Evolutionary conservation across 2,329 filamentous ascomycete genomes (phyloP).

Genomic region (Pestalotiopsis sp.): DNA sequence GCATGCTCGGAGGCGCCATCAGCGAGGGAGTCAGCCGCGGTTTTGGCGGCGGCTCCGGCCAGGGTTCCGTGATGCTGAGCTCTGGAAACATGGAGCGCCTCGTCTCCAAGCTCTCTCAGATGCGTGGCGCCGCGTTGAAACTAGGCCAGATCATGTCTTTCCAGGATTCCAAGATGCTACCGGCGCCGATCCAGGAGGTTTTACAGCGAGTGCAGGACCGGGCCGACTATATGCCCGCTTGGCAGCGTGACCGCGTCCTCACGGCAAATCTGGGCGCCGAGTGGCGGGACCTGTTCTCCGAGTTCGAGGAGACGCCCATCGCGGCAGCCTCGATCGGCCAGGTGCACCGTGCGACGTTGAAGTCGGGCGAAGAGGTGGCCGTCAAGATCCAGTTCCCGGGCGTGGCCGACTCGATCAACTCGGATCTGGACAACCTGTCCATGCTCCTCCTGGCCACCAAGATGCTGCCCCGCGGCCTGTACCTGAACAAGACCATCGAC

Average conservation of each 20-base stretch:
- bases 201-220: constrained; percentile 93
- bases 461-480: constrained; percentile 87
- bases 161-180: constrained; percentile 95
- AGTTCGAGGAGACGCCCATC: constrained; percentile 89
- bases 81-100: constrained; percentile 90
- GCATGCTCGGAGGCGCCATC: constrained; percentile 92
- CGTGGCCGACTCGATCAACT: constrained; percentile 93
- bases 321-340: constrained; percentile 97
- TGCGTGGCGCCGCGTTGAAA: constrained; percentile 97
- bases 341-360: constrained; percentile 83
- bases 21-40: constrained; percentile 82
- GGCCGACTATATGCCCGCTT: constrained; percentile 97
- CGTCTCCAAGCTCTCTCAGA: constrained; percentile 88
- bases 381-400: constrained; percentile 98
- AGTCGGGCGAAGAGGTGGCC: constrained; percentile 76
- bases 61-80: constrained; percentile 85
- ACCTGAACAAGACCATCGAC: constrained; percentile 94
- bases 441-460: constrained; percentile 89
- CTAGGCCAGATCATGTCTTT: constrained; percentile 98
- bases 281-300: constrained; percentile 82
- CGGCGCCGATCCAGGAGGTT: constrained; percentile 82
- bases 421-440: constrained; percentile 90
- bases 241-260: constrained; percentile 86
- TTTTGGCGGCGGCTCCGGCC: constrained; percentile 66
- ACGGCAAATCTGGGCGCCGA: constrained; percentile 75